phyloP scores from a whole-genome alignment of 1,284 basidiomycete genomes.

The Tylopilus sp. region DNA sequence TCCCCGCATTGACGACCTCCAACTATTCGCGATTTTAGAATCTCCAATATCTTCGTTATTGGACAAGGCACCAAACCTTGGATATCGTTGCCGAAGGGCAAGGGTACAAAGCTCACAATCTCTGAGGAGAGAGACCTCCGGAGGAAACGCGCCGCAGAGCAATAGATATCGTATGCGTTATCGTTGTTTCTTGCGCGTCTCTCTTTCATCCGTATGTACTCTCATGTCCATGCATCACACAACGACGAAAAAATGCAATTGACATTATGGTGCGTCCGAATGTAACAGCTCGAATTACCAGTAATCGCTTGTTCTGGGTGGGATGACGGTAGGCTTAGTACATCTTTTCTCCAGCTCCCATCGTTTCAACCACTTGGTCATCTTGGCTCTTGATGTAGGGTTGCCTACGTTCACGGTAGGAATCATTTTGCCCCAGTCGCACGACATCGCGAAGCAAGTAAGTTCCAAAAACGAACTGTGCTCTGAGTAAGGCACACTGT shows the following conservation, averaged over 20 bases:
- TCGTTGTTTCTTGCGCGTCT: constrained; percentile 25
- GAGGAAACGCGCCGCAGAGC: constrained; percentile 68
- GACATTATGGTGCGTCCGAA: constrained; percentile 17
- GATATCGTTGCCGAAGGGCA: constrained; percentile 97
- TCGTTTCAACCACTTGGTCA: constrained; percentile 80
- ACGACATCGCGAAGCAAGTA: constrained; percentile 88
- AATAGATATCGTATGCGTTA: constrained; percentile 37
- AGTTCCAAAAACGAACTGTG: constrained; percentile 94
- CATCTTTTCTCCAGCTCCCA: constrained; percentile 80
- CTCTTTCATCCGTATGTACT: constrained; percentile 22
- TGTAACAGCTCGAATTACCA: constrained; percentile 45
- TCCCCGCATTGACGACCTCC: neutral
- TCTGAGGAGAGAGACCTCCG: constrained; percentile 81
- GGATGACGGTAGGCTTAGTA: constrained; percentile 50
- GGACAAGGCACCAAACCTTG: constrained; percentile 94
- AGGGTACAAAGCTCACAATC: constrained; percentile 93
- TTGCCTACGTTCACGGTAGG: constrained; percentile 94
- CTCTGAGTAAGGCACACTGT: constrained; percentile 93
- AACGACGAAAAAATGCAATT: constrained; percentile 27
- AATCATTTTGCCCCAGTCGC: constrained; percentile 83
- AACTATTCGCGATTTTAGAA: constrained; percentile 43
- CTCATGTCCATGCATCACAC: constrained; percentile 13
- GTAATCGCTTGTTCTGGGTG: constrained; percentile 61
- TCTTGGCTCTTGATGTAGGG: constrained; percentile 74
- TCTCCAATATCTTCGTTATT: constrained; percentile 97